These are phyloP conservation scores for Secale cereale DNA, from an alignment of 176 grass and related monocot genomes.

Conservation along the genomic window DNA sequence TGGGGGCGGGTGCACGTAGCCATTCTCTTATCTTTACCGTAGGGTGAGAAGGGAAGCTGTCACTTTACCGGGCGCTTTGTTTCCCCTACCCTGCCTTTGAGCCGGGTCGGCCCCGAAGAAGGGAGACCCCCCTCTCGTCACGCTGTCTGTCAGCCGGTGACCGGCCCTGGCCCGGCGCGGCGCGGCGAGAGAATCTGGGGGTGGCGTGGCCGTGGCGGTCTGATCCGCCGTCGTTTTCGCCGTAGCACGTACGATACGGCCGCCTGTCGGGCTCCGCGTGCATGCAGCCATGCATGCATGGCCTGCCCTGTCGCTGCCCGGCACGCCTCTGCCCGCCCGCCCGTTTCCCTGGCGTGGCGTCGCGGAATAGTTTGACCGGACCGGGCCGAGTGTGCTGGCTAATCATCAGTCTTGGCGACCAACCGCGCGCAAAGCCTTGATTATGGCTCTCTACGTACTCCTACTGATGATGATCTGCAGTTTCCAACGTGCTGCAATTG, in stretches of 20 bases:
- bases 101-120: conserved; percentile 26
- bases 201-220: neutral
- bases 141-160: neutral
- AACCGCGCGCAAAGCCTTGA: neutral
- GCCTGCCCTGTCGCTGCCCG: neutral
- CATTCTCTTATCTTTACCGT: conserved; percentile 10
- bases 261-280: neutral
- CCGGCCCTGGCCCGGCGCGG: neutral
- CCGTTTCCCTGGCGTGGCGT: neutral
- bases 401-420: neutral
- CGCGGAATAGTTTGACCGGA: conserved; percentile 17
- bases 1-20: neutral
- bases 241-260: neutral
- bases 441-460: neutral
- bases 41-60: neutral
- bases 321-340: neutral
- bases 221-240: conserved; percentile 31
- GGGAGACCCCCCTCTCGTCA: conserved; percentile 1
- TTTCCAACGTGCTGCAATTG: neutral
- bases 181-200: conserved; percentile 22
- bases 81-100: conserved; percentile 7
- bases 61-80: conserved; percentile 26
- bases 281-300: neutral
- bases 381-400: neutral
- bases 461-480: neutral